Percentiles rank a stretch among this genome's conserved stretches.
phyloP scores from a whole-genome alignment of 306 rosid species.

The Oemleria cerasiformis region DNA sequence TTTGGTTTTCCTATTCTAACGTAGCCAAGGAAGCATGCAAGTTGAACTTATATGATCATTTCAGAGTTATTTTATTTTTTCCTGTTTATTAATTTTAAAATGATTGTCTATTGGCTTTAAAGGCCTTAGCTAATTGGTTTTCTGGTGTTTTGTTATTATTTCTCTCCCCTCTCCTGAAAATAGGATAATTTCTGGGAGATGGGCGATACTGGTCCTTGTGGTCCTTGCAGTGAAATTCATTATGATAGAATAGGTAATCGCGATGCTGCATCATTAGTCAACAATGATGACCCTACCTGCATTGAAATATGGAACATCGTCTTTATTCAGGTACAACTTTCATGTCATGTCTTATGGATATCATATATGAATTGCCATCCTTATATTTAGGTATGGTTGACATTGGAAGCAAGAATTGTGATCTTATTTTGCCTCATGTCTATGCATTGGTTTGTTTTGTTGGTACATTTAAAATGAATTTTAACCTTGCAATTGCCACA shows the following conservation, averaged over 20 bases:
- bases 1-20: not conserved
- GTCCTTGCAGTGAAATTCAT: conserved; percentile 98
- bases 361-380: not conserved
- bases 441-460: not conserved
- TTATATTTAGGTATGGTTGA: not conserved
- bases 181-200: conserved; percentile 99
- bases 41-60: not conserved
- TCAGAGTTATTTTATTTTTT: not conserved
- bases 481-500: not conserved
- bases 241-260: conserved; percentile 92
- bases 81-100: not conserved
- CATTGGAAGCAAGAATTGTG: not conserved
- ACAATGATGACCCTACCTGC: conserved; percentile 93
- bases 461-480: not conserved
- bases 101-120: not conserved
- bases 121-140: not conserved
- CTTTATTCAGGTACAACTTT: conserved; percentile 75
- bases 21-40: not conserved
- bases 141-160: not conserved
- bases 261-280: conserved; percentile 89
- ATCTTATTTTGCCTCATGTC: not conserved
- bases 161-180: not conserved
- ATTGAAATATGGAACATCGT: conserved; percentile 97
- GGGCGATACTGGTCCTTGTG: conserved; percentile 99
- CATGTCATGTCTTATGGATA: conserved; percentile 6